phyloP scores from a whole-genome alignment of 164 flowering plant genomes.

The Buxus sempervirens region DNA sequence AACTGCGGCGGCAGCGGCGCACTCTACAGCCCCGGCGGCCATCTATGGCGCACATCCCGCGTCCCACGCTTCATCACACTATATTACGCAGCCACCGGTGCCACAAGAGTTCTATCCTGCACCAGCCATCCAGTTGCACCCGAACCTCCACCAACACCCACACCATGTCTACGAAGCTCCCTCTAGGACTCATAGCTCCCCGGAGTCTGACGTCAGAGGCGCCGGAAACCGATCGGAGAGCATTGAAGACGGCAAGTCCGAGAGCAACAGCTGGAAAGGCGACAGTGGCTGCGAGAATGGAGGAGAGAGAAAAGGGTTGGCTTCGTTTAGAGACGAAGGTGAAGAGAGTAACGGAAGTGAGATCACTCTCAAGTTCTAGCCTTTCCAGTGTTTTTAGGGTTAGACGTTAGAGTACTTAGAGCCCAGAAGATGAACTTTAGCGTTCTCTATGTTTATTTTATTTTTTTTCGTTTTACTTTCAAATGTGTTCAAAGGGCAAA shows the following conservation, averaged over 20 bases:
- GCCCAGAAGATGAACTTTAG: too few species aligned
- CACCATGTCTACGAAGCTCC: conserved; percentile 50
- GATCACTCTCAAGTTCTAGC: conserved; percentile 77
- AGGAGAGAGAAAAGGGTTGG: conserved; percentile 49
- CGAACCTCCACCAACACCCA: conserved; percentile 42
- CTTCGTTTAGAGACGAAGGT: conserved; percentile 51
- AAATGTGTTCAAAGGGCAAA: conserved; percentile 13
- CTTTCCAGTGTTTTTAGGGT: conserved; percentile 10
- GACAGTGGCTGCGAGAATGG: conserved; percentile 44
- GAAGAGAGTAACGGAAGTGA: conserved; percentile 86
- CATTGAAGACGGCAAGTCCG: conserved; percentile 85
- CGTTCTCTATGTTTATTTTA: neutral
- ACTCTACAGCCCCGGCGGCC: conserved; percentile 27
- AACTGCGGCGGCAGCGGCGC: conserved; percentile 46
- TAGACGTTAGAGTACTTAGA: conserved; percentile 16
- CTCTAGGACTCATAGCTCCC: conserved; percentile 52
- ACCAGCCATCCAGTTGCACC: conserved; percentile 40
- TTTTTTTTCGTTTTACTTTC: conserved; percentile 2
- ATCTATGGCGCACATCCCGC: conserved; percentile 58
- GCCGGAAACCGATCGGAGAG: conserved; percentile 73
- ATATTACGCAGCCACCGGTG: conserved; percentile 36
- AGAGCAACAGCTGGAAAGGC: conserved; percentile 78
- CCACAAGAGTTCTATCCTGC: conserved; percentile 55
- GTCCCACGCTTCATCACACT: conserved; percentile 50
- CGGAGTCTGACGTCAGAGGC: conserved; percentile 50